These are phyloP conservation scores for Sporothrix humicola DNA, from an alignment of 2,329 filamentous ascomycete genomes.

Conservation along the genomic window DNA sequence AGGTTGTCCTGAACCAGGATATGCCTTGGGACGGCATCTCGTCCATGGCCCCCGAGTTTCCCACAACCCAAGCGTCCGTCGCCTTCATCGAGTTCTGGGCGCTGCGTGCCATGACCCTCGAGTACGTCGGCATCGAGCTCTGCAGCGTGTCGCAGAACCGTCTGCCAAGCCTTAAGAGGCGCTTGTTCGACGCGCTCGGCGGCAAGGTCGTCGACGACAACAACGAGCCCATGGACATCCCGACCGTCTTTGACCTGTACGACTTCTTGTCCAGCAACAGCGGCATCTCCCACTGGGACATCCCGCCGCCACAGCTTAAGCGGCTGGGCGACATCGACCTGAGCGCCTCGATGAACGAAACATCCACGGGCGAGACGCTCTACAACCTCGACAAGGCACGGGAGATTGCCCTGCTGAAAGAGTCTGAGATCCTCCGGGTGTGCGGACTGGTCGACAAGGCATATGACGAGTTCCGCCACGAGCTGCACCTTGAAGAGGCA, in stretches of 20 bases:
- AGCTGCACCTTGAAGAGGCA: slow-evolving; percentile 63
- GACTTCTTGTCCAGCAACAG: slow-evolving; percentile 74
- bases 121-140: slow-evolving; percentile 86
- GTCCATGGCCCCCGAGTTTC: slow-evolving; percentile 67
- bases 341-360: slow-evolving; percentile 65
- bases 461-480: slow-evolving; percentile 51
- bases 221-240: slow-evolving; percentile 68
- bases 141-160: slow-evolving; percentile 75
- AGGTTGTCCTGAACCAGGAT: slow-evolving; percentile 71
- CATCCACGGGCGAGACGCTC: slow-evolving; percentile 58
- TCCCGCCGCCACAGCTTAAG: slow-evolving; percentile 59
- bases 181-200: slow-evolving; percentile 74
- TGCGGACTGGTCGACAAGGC: neutral
- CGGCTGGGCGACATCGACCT: slow-evolving; percentile 72
- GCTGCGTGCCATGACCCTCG: slow-evolving; percentile 76
- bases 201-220: slow-evolving; percentile 73
- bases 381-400: slow-evolving; percentile 74
- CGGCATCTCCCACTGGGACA: slow-evolving; percentile 57
- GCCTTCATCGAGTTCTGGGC: slow-evolving; percentile 79
- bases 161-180: slow-evolving; percentile 71
- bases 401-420: slow-evolving; percentile 74
- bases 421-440: slow-evolving; percentile 61
- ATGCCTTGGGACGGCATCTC: slow-evolving; percentile 75
- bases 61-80: slow-evolving; percentile 68
- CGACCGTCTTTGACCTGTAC: slow-evolving; percentile 88